Evolutionary conservation across 2,329 filamentous ascomycete genomes (phyloP).

Genomic region (Anthostomella pinea): DNA sequence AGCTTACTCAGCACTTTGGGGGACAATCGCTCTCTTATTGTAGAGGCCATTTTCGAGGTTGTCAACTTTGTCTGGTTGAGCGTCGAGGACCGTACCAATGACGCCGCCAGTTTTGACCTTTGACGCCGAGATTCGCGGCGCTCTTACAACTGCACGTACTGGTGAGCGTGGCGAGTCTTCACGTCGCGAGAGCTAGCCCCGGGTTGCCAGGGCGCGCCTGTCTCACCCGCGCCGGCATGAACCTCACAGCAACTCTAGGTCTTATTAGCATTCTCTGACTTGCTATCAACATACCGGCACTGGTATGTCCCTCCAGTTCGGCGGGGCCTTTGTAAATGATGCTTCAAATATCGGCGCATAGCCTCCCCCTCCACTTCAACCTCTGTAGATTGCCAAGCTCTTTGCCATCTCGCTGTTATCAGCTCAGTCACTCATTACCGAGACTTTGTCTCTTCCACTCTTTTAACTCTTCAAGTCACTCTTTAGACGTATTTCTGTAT

Average conservation of each 20-base stretch:
- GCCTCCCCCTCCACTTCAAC: not conserved
- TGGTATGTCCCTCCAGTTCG: conserved; percentile 22
- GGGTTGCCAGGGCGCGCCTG: conserved; percentile 15
- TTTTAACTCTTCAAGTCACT: conserved; percentile 24
- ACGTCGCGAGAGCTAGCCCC: not conserved
- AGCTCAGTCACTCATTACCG: conserved; percentile 20
- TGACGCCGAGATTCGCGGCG: too few relatives aligned
- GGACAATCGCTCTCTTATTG: too few relatives aligned
- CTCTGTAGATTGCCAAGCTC: conserved; percentile 3
- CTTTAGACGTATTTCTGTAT: conserved; percentile 16
- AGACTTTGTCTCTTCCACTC: conserved; percentile 15
- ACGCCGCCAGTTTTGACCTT: too few relatives aligned
- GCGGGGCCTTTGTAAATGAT: conserved; percentile 8
- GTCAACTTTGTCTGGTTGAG: too few relatives aligned
- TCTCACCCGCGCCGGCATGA: conserved; percentile 21
- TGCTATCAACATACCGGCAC: conserved; percentile 17
- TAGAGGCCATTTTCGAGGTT: too few relatives aligned
- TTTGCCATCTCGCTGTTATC: conserved; percentile 9
- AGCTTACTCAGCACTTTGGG: too few relatives aligned
- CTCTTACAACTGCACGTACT: too few relatives aligned
- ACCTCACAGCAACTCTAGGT: conserved; percentile 15
- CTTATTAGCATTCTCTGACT: conserved; percentile 27
- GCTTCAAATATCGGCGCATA: conserved; percentile 19
- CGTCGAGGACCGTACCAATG: too few relatives aligned
- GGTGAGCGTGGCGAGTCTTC: not conserved